A percentile compares a stretch with the other conserved stretches of the same genome.
These are phyloP conservation scores for Trichosporon faecale DNA, from an alignment of 1,284 basidiomycete genomes.

Conservation along the genomic window DNA sequence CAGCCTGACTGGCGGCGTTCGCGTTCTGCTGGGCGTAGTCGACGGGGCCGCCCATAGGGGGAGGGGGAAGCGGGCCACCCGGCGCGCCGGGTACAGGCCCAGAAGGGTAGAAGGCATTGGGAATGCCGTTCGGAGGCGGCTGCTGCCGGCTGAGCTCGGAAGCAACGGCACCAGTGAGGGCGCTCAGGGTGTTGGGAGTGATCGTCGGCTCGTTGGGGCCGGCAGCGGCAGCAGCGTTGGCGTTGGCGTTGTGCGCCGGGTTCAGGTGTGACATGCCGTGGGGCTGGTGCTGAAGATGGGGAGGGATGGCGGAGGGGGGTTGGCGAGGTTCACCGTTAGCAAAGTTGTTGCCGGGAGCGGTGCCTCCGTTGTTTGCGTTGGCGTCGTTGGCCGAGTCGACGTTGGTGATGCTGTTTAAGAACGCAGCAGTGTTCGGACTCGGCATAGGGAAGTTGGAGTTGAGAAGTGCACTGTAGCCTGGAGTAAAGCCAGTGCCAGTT, in stretches of 20 bases:
- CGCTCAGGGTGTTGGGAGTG: slow-evolving; percentile 84
- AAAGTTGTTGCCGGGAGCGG: slow-evolving; percentile 10
- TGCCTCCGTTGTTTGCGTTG: slow-evolving; percentile 9
- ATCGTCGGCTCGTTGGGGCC: slow-evolving; percentile 60
- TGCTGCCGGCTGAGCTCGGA: slow-evolving; percentile 47
- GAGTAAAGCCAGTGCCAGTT: slow-evolving; percentile 72
- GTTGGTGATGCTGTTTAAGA: slow-evolving; percentile 85
- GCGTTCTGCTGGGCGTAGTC: slow-evolving; percentile 50
- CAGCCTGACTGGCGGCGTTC: slow-evolving; percentile 57
- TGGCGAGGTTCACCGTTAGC: slow-evolving; percentile 16
- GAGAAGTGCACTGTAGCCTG: slow-evolving; percentile 53
- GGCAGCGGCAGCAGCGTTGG: slow-evolving; percentile 11
- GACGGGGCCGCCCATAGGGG: slow-evolving; percentile 28
- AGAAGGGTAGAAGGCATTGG: slow-evolving; percentile 24
- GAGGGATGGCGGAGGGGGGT: slow-evolving; percentile 32
- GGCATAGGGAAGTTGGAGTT: slow-evolving; percentile 62
- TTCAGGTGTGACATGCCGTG: slow-evolving; percentile 38
- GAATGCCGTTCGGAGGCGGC: neutral
- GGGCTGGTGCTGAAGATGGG: slow-evolving; percentile 28
- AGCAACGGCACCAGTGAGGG: slow-evolving; percentile 67
- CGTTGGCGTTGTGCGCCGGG: slow-evolving; percentile 21
- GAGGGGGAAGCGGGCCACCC: slow-evolving; percentile 16
- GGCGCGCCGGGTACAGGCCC: slow-evolving; percentile 28
- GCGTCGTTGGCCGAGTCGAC: slow-evolving; percentile 50
- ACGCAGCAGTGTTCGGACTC: slow-evolving; percentile 82